These are phyloP conservation scores for Rhizophora apiculata DNA, from an alignment of 345 rosid species.

Conservation along the genomic window DNA sequence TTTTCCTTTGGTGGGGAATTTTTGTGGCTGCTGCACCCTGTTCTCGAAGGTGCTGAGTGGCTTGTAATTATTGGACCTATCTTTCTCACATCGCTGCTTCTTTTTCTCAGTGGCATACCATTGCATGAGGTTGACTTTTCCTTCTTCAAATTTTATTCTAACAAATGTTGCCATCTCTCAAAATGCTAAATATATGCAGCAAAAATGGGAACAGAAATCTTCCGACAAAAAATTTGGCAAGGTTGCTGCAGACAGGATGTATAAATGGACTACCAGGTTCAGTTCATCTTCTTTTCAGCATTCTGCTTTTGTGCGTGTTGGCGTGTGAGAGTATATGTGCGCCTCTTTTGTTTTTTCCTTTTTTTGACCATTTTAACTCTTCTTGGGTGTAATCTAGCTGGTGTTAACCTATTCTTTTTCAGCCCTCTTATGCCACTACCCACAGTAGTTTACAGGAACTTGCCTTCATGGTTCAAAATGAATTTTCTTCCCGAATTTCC, in stretches of 20 bases:
- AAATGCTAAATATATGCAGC: not conserved
- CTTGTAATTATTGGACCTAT: slow-evolving; percentile 77
- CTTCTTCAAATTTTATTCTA: not conserved
- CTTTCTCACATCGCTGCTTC: slow-evolving; percentile 78
- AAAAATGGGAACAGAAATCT: slow-evolving; percentile 49
- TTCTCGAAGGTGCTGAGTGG: slow-evolving; percentile 75
- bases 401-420: slow-evolving; percentile 22
- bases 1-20: slow-evolving; percentile 87
- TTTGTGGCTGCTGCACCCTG: slow-evolving; percentile 66
- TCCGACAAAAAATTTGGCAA: slow-evolving; percentile 80
- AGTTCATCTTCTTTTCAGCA: not conserved
- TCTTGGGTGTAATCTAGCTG: slow-evolving; percentile 1
- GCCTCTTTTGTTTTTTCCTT: no score
- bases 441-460: slow-evolving; percentile 47
- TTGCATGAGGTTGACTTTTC: slow-evolving; percentile 71
- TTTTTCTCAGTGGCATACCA: slow-evolving; percentile 86
- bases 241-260: slow-evolving; percentile 54
- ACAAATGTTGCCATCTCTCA: no score
- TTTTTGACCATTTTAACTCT: not conserved
- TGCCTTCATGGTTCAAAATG: slow-evolving; percentile 73
- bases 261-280: slow-evolving; percentile 74
- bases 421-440: slow-evolving; percentile 87
- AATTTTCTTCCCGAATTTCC: slow-evolving; percentile 71
- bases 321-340: not conserved
- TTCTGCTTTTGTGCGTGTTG: not conserved